Conservation (phyloP, 495 filamentous ascomycete genomes). For the Extremus antarcticus region DNA sequence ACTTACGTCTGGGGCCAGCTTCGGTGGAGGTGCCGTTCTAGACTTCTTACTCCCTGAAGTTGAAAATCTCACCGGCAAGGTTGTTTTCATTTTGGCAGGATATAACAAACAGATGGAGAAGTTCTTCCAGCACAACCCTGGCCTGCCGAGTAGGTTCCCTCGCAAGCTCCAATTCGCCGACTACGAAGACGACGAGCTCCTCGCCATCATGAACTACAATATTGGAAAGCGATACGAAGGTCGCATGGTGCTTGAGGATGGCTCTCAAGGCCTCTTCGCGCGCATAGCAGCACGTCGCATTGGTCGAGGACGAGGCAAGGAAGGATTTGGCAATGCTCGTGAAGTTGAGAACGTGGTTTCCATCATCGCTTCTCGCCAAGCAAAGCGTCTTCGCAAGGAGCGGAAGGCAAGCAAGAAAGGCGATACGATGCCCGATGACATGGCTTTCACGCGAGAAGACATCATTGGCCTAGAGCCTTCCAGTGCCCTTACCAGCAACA, state of each 20-base stretch:
- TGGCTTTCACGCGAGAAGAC: slow-evolving; percentile 25
- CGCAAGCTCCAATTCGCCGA: slow-evolving; percentile 55
- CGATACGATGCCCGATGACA: slow-evolving; percentile 31
- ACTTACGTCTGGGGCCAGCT: slow-evolving; percentile 35
- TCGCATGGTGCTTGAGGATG: slow-evolving; percentile 50
- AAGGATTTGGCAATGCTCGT: slow-evolving; percentile 62
- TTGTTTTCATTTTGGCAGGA: slow-evolving; percentile 68
- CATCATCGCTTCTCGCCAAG: slow-evolving; percentile 46
- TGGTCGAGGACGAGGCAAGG: too few relatives aligned
- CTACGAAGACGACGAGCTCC: slow-evolving; percentile 56
- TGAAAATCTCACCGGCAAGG: slow-evolving; percentile 62
- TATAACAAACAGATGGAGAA: slow-evolving; percentile 70
- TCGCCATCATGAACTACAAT: slow-evolving; percentile 38
- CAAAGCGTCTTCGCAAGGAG: slow-evolving; percentile 41
- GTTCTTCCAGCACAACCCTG: slow-evolving; percentile 70
- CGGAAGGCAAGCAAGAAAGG: slow-evolving; percentile 17
- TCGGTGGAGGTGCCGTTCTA: slow-evolving; percentile 50
- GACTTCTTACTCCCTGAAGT: slow-evolving; percentile 67
- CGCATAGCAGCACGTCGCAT: too few relatives aligned
- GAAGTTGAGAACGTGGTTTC: slow-evolving; percentile 52
- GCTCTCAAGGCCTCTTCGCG: too few relatives aligned
- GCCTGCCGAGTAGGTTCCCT: slow-evolving; percentile 62
- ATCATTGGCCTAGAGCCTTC: slow-evolving; percentile 45
- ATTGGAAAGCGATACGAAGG: slow-evolving; percentile 41
- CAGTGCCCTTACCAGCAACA: slow-evolving; percentile 36